Base-by-base conservation (phyloP, 2,329 filamentous ascomycete genomes). In the Venturia pyrina region DNA sequence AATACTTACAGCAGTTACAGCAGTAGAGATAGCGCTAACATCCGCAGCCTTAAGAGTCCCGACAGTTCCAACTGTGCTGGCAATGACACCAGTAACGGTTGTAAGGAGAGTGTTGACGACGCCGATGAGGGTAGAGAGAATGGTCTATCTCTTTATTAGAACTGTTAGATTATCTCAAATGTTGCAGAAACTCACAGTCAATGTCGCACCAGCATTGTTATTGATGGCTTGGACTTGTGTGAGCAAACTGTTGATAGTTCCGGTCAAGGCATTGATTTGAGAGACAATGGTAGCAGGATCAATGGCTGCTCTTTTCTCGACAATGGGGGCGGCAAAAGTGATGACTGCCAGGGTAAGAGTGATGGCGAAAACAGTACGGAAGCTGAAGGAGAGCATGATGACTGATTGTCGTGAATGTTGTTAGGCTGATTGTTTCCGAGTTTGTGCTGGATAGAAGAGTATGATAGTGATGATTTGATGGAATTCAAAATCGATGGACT, bases 291-390 rank as follows among this genome's bases (percentile, higher is more conserved):
- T 24, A 5, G 50, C 34, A 8, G 50, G 50, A 37, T 57, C 24
- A 10, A 57, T 57, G 50, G 24, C 50, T 57, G 24, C 50, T 57
- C 50, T 57, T 19, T 57, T 57, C 50, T 57, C 50, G 32, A 57
- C 32, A 37, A 57, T n/a, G 34, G 50, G 50, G 19, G 50, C 50
- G 34, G 50, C 50, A 11, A 57, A 57, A 11, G 50, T 32, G 50
- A 57, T n/a, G 24, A 57, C 50, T 57, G 50, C 50, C 24, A 57
- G 19, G 50, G 32, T 24, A 37, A 57, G 50, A 5, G 11, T 57
- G 28, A 57, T 57, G 24, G 50, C 50, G 24, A 57, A 32, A 11
- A 57, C 13, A 24, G 50, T 8, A 24, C 50, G 50, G 28, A 34
- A 34, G 50, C 50, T 57, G 50, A 57, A 57, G 24, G 50, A 57